These are phyloP conservation scores for Scortechinia acanthostroma DNA, from an alignment of 2,329 filamentous ascomycete genomes.

Conservation along the genomic window DNA sequence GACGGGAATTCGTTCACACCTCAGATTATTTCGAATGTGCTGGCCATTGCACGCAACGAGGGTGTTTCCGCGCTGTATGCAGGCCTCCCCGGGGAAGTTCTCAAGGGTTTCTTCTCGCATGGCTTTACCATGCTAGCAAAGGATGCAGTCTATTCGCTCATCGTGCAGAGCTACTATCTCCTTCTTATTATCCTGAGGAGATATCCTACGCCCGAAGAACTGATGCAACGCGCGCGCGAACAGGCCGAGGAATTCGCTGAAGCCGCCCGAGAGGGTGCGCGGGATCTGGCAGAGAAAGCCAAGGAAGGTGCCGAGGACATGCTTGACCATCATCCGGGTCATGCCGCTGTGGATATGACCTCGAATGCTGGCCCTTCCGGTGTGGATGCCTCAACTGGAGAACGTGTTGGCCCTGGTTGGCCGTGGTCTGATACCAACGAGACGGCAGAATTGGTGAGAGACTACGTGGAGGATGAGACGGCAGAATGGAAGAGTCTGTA, in stretches of 20 bases:
- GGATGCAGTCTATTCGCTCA: slow-evolving; percentile 64
- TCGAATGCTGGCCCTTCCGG: neutral
- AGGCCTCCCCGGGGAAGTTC: slow-evolving; percentile 68
- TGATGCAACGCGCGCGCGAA: slow-evolving; percentile 10
- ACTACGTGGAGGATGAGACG: neutral
- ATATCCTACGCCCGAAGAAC: slow-evolving; percentile 30
- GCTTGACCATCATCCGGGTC: neutral
- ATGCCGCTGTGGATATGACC: neutral
- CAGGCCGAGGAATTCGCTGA: neutral
- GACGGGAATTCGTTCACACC: slow-evolving; percentile 15
- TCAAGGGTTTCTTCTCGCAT: slow-evolving; percentile 80
- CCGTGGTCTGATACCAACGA: no score
- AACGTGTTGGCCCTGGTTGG: no score
- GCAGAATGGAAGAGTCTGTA: neutral
- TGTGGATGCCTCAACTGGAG: neutral
- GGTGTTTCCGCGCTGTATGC: slow-evolving; percentile 67
- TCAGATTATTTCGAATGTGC: slow-evolving; percentile 54
- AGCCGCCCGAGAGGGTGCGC: neutral
- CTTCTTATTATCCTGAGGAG: slow-evolving; percentile 37
- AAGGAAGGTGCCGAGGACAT: neutral
- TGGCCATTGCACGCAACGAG: slow-evolving; percentile 51
- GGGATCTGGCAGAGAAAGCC: neutral
- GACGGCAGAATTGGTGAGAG: slow-evolving; percentile 1
- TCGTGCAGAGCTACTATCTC: slow-evolving; percentile 68
- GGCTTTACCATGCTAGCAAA: slow-evolving; percentile 84